Evolutionary conservation across 1,284 basidiomycete genomes (phyloP).

Genomic region (Heterobasidion occidentale): DNA sequence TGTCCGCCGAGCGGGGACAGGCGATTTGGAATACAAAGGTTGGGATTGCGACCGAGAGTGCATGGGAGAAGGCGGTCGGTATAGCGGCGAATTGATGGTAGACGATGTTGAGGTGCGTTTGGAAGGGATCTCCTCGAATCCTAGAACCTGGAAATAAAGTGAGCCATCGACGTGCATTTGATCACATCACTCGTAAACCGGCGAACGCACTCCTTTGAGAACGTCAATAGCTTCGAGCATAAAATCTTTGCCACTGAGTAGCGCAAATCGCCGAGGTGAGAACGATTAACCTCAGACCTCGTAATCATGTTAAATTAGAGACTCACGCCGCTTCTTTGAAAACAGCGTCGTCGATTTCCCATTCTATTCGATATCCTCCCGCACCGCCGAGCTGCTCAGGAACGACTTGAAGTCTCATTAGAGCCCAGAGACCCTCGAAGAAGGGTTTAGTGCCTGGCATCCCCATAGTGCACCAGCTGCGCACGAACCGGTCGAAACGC

Average conservation of each 20-base stretch:
- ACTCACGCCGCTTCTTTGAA: conserved; percentile 80
- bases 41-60: conserved; percentile 51
- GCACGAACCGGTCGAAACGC: conserved; percentile 60
- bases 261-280: conserved; percentile 11
- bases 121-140: conserved; percentile 55
- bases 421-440: conserved; percentile 69
- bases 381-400: conserved; percentile 69
- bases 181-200: conserved; percentile 3
- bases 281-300: conserved; percentile 10
- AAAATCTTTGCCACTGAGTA: conserved; percentile 68
- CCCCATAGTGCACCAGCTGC: conserved; percentile 70
- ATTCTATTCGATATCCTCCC: conserved; percentile 55
- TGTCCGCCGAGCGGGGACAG: conserved; percentile 26
- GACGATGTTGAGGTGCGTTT: conserved; percentile 30
- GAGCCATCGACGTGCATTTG: conserved; percentile 1
- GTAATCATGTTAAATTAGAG: conserved; percentile 7
- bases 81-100: conserved; percentile 23
- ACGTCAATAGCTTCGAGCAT: conserved; percentile 77
- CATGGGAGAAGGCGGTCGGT: conserved; percentile 25
- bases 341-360: conserved; percentile 79
- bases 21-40: conserved; percentile 32
- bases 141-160: conserved; percentile 26
- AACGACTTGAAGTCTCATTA: conserved; percentile 66
- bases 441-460: conserved; percentile 79
- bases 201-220: conserved; percentile 64